Base-by-base conservation (phyloP, 2,329 filamentous ascomycete genomes). In the Xylariaceae sp. region DNA sequence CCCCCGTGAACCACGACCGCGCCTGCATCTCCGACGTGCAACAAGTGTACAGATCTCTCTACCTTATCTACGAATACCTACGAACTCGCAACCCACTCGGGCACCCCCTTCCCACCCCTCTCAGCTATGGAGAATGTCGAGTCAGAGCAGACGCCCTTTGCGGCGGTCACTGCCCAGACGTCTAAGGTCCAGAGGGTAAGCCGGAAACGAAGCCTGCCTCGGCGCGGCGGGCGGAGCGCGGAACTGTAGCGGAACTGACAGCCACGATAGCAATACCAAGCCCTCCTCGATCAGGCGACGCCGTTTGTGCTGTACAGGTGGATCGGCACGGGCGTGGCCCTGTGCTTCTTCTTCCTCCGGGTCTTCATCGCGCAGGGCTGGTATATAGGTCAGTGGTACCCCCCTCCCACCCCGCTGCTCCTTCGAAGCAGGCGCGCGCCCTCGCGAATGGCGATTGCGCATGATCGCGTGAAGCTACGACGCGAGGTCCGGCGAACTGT, bases 351-450 rank as follows among this genome's bases (percentile, higher is more conserved):
- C 70, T 90, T 87, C 58, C 58, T 92, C 47, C 81, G 92, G 57
- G 93, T 98, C 60, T 70, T 98, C 46, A 44, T 94, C 32, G 87
- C 88, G 39, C 88, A 96, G 67, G 92, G 92, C 64, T 98, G 92
- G 92, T 98, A 98, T 60, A 96, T 98, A 47, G 88, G 88, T 94
- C 57, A 38, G 70, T 50, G 27, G 18, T 29, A 33, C 10, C 18
- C 22, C n/a, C 12, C 25, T 5, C 24, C n/a, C n/a, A 18, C n/a
- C n/a, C n/a, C n/a, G n/a, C 13, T n/a, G 31, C 24, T 15, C n/a
- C 36, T 13, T 9, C 23, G 14, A 17, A 6, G 26, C 15, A 14
- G n/a, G 5, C 5, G n/a, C 6, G 13, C 14, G 9, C 9, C 10
- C 18, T 10, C 32, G 19, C 50, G 45, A 44, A 49, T 34, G 12